A percentile compares a stretch with the other conserved stretches of the same genome.
These are phyloP conservation scores for Sclerotinia glacialis DNA, from an alignment of 2,329 filamentous ascomycete species.

Conservation along the genomic window DNA sequence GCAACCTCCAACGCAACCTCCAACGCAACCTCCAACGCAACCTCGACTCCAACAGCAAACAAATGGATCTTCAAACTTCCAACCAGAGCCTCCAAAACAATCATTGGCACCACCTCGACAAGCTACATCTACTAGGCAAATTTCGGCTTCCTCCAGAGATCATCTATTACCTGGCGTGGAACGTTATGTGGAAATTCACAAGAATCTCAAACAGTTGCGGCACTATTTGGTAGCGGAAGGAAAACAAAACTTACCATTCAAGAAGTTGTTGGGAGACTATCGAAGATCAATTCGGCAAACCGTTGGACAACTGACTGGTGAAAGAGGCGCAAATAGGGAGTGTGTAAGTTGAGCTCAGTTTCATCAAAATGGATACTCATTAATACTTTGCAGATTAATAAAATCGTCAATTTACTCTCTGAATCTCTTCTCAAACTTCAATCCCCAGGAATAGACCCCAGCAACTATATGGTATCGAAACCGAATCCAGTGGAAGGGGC, in stretches of 20 bases:
- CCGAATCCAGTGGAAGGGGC: slow-evolving; percentile 48
- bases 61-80: not conserved
- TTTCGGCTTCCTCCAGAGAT: slow-evolving; percentile 2
- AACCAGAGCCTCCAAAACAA: slow-evolving; percentile 4
- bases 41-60: not conserved
- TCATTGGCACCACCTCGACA: slow-evolving; percentile 10
- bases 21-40: not conserved
- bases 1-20: not conserved
- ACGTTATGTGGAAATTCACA: slow-evolving; percentile 58
- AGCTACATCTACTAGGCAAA: not conserved
- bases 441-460: slow-evolving; percentile 48
- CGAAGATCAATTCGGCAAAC: slow-evolving; percentile 68
- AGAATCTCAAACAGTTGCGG: slow-evolving; percentile 61
- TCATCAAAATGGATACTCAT: slow-evolving; percentile 14
- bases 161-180: slow-evolving; percentile 40
- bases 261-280: slow-evolving; percentile 64
- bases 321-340: slow-evolving; percentile 58
- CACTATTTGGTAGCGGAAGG: slow-evolving; percentile 53
- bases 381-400: slow-evolving; percentile 37
- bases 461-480: slow-evolving; percentile 50
- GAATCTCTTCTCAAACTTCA: not conserved
- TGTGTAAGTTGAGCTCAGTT: slow-evolving; percentile 46
- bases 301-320: slow-evolving; percentile 70
- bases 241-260: slow-evolving; percentile 56
- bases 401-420: not conserved